Evolutionary conservation across 2,329 filamentous ascomycete genomes (phyloP).

Genomic region (Penicillium fuscoglaucum): DNA sequence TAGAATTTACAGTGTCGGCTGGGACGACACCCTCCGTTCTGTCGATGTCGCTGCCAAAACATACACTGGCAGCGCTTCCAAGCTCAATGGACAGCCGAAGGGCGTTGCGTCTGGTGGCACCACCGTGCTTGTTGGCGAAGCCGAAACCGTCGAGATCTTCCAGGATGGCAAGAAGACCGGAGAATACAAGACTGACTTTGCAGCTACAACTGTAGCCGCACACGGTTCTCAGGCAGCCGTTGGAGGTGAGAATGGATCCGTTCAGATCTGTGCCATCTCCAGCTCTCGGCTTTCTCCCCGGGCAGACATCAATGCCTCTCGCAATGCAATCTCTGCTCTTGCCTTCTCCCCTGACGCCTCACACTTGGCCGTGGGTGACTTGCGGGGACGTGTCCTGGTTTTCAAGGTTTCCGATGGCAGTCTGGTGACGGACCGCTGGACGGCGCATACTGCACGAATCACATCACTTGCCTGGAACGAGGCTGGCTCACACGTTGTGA

Average conservation of each 20-base stretch:
- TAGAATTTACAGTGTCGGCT: conserved; percentile 80
- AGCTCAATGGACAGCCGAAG: conserved; percentile 78
- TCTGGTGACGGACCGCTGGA: conserved; percentile 78
- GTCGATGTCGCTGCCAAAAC: conserved; percentile 73
- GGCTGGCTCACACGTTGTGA: conserved; percentile 74
- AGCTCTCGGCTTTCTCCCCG: conserved; percentile 55
- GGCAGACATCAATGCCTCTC: conserved; percentile 65
- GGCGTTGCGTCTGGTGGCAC: conserved; percentile 60
- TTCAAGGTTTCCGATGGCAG: conserved; percentile 69
- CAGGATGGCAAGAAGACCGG: conserved; percentile 61
- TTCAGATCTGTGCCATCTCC: conserved; percentile 70
- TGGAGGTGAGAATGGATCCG: conserved; percentile 70
- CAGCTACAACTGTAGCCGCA: conserved; percentile 71
- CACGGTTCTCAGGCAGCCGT: conserved; percentile 69
- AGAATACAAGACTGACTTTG: conserved; percentile 61
- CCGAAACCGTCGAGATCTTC: conserved; percentile 59
- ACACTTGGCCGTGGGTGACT: conserved; percentile 77
- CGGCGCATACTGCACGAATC: conserved; percentile 67
- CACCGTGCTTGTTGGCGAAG: conserved; percentile 59
- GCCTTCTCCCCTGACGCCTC: conserved; percentile 78
- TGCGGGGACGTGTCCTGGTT: conserved; percentile 82
- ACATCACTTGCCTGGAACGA: conserved; percentile 75
- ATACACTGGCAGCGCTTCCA: conserved; percentile 68
- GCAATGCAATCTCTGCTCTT: conserved; percentile 73
- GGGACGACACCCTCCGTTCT: conserved; percentile 87